These are phyloP conservation scores for Phytophthora europaea DNA, from an alignment of 352 stramenopile genomes.

Conservation along the genomic window DNA sequence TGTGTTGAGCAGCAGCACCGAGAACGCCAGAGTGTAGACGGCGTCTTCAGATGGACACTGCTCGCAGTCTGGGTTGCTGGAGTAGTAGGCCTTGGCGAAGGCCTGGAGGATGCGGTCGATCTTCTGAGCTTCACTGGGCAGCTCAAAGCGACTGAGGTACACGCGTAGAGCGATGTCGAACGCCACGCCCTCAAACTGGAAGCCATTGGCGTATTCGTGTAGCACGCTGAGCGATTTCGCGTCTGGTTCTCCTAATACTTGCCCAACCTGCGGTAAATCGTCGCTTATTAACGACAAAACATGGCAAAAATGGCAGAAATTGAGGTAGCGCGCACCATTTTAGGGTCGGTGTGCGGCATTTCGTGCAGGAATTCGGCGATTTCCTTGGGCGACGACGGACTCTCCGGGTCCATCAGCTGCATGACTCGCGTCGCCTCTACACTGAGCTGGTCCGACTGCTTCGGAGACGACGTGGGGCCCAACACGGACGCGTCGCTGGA, in stretches of 20 bases:
- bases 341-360: constrained; percentile 71
- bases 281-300: background rate
- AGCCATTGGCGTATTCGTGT: constrained; percentile 77
- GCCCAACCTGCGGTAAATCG: constrained; percentile 53
- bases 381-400: constrained; percentile 56
- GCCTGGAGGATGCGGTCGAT: constrained; percentile 89
- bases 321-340: constrained; percentile 51
- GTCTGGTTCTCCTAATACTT: constrained; percentile 75
- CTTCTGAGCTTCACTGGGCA: constrained; percentile 84
- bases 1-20: constrained; percentile 82
- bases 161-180: constrained; percentile 80
- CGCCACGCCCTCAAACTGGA: constrained; percentile 64
- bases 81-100: constrained; percentile 76
- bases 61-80: constrained; percentile 58
- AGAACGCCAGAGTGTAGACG: constrained; percentile 85
- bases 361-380: constrained; percentile 75
- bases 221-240: constrained; percentile 67
- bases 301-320: background rate
- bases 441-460: constrained; percentile 19
- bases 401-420: constrained; percentile 60
- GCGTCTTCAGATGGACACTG: constrained; percentile 76
- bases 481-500: constrained; percentile 20
- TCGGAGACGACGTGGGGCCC: constrained; percentile 12
- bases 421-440: constrained; percentile 44
- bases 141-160: constrained; percentile 77